Evolutionary conservation across 768 basidiomycete genomes (phyloP).

Genomic region (Russula dissimulans): DNA sequence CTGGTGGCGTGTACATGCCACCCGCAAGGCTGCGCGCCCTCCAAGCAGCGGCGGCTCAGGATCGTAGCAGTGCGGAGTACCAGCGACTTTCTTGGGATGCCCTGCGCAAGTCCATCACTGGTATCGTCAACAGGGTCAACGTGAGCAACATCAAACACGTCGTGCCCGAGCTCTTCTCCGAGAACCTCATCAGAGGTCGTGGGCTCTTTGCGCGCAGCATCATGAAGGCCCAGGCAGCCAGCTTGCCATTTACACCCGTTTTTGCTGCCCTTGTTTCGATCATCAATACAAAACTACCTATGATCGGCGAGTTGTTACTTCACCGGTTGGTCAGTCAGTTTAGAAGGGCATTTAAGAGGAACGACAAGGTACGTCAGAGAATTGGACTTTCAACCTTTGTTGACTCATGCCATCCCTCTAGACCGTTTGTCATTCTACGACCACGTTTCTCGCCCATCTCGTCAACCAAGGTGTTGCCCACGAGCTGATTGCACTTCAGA

Average conservation of each 20-base stretch:
- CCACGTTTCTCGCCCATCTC: constrained; percentile 64
- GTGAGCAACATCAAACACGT: constrained; percentile 92
- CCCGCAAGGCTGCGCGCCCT: constrained; percentile 88
- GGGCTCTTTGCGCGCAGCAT: constrained; percentile 90
- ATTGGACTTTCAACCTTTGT: not conserved
- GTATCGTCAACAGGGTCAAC: constrained; percentile 99
- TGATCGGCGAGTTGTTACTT: constrained; percentile 88
- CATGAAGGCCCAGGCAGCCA: constrained; percentile 97
- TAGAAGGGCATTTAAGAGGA: constrained; percentile 87
- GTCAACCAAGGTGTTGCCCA: constrained; percentile 74
- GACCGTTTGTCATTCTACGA: constrained; percentile 90
- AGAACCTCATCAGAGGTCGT: constrained; percentile 89
- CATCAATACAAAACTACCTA: constrained; percentile 94
- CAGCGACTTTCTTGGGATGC: constrained; percentile 98
- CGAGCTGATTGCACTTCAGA: constrained; percentile 90
- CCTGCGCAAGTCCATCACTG: constrained; percentile 91
- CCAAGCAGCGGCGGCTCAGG: constrained; percentile 70
- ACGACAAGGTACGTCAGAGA: constrained; percentile 72
- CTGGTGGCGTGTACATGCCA: constrained; percentile 95
- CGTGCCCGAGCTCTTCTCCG: constrained; percentile 82
- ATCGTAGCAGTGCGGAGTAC: constrained; percentile 82
- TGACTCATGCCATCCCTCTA: constrained; percentile 26
- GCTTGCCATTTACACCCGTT: constrained; percentile 95
- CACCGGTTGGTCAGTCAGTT: constrained; percentile 92
- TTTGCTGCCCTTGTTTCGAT: constrained; percentile 92